Conservation (phyloP, 352 stramenopile genomes). For the Phytopythium montanum region DNA sequence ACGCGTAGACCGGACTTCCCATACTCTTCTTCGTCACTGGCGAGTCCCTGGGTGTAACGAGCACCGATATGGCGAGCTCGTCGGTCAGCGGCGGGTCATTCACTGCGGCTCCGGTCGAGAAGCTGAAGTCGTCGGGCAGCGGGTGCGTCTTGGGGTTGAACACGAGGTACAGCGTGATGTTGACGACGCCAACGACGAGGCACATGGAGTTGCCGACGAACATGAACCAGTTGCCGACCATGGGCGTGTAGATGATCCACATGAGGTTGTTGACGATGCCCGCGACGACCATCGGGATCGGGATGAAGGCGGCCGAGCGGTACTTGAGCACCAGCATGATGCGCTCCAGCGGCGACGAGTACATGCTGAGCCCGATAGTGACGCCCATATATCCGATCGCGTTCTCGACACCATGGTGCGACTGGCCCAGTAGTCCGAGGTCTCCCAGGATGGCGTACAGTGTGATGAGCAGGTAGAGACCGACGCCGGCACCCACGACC, state of each 20-base stretch:
- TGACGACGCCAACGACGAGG: conserved; percentile 17
- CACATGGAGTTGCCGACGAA: conserved; percentile 23
- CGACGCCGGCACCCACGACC: conserved; percentile 10
- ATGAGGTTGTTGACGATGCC: conserved; percentile 31
- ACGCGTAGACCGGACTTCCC: conserved; percentile 20
- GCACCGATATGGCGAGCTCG: conserved; percentile 1
- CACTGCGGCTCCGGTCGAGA: neutral
- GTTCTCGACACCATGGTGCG: conserved; percentile 21
- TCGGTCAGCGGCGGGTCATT: conserved; percentile 2
- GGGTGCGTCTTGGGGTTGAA: conserved; percentile 30
- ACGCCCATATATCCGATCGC: conserved; percentile 28
- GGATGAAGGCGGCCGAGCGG: conserved; percentile 31
- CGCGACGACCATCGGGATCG: conserved; percentile 24
- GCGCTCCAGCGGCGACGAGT: conserved; percentile 28
- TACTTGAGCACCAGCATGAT: conserved; percentile 31
- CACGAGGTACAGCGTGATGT: conserved; percentile 23
- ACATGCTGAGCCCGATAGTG: conserved; percentile 22
- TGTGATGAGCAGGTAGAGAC: conserved; percentile 14
- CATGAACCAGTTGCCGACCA: conserved; percentile 35
- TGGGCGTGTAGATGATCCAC: conserved; percentile 31
- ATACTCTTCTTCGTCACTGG: conserved; percentile 7
- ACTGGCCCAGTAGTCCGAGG: conserved; percentile 26
- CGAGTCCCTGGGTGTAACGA: neutral
- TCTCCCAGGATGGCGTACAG: conserved; percentile 22
- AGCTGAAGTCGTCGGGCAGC: conserved; percentile 19